Conservation (phyloP, 768 basidiomycete genomes). For the Exidia glandulosa region DNA sequence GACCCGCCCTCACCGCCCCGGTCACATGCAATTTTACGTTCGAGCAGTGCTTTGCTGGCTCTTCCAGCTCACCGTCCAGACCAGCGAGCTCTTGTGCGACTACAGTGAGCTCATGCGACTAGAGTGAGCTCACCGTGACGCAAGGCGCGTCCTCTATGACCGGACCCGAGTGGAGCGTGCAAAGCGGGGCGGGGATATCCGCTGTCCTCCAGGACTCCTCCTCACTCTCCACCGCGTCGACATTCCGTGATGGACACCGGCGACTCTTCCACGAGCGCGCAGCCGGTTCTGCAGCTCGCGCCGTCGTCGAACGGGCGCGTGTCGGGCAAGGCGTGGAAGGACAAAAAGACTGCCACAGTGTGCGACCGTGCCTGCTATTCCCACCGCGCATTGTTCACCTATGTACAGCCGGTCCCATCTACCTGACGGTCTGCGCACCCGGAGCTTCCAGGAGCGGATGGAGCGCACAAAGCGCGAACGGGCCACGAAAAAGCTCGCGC, state of each 20-base stretch:
- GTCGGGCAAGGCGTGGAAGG: conserved; percentile 65
- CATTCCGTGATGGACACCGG: neutral
- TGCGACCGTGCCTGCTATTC: conserved; percentile 18
- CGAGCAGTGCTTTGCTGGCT: too few species aligned
- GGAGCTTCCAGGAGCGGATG: conserved; percentile 59
- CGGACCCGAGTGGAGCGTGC: too few species aligned
- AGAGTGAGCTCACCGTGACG: too few species aligned
- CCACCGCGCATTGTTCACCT: conserved; percentile 4
- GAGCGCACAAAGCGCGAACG: conserved; percentile 50
- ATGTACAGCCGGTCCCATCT: conserved; percentile 53
- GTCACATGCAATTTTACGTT: too few species aligned
- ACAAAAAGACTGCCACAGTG: conserved; percentile 38
- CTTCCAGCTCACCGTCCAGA: too few species aligned
- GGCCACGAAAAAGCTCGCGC: conserved; percentile 63
- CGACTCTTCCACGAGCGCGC: neutral
- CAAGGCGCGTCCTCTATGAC: too few species aligned
- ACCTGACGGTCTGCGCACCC: conserved; percentile 52
- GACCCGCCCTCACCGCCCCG: too few species aligned
- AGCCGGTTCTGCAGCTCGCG: conserved; percentile 26
- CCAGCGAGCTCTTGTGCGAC: too few species aligned
- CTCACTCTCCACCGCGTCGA: neutral
- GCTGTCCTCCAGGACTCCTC: too few species aligned
- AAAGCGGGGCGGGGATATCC: too few species aligned
- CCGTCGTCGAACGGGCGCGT: conserved; percentile 54
- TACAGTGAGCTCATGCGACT: too few species aligned